Base-by-base conservation (phyloP, 352 stramenopile species). In the Thalassiosira mediterranea region DNA sequence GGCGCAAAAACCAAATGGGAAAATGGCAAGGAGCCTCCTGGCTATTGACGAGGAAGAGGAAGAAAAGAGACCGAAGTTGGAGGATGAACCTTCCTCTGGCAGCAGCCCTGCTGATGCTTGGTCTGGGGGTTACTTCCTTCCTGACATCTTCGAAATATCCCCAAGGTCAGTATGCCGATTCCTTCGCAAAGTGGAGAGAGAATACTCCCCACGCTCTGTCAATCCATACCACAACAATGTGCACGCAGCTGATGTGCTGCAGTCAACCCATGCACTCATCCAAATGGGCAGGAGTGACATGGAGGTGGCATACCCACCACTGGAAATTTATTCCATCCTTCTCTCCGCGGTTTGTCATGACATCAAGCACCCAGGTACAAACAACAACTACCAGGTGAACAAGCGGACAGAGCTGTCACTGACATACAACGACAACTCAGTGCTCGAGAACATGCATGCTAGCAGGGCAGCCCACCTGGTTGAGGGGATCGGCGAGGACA, bases 371-470 rank as follows among this genome's bases (percentile, higher is more conserved):
- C 94, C 94, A 0, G 95, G 95, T 4, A 83, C 93, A 11, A 98
- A 93, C 70, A 98, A 98, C 72, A 81, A 87, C 15, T 98, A 95
- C 76, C 83, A 97, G 13, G 79, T 97, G 3, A 92, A 91, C 58
- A 94, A 89, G 1, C 88, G 76, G 34, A 92, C 94, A 4, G 86
- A 90, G 5, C 72, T 98, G 21, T 94, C 94, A 19, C 89, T 98
- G 63, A 88, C 92, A 49, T 98, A 98, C 83, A 97, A 96, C 63
- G 95, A 98, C 75, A 82, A 93, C 58, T 94, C 94, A 8, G 88
- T 97, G 37, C 83, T 98, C 28, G 90, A 95, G 60, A 90, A 94
- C 61, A 90, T 91, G 82, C 89, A 94, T 65, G 34, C 72, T 0
- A 75, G 69, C 11, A 25, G 61, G 17, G 77, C 65, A 0, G 84